Evolutionary conservation across 1,284 basidiomycete species (phyloP).

Genomic region (Ceratobasidium theobromae): DNA sequence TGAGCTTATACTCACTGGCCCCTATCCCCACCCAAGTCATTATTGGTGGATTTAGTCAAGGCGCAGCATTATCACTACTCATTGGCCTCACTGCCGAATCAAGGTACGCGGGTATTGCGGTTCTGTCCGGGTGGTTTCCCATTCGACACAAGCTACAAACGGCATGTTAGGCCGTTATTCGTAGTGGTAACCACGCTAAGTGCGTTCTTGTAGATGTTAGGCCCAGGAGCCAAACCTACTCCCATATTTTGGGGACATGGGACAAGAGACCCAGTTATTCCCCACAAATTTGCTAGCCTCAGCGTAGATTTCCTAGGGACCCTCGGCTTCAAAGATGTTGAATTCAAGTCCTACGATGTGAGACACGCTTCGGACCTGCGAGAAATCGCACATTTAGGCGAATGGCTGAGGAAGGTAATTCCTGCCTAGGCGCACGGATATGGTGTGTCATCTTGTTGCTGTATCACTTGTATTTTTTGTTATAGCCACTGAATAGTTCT

Average conservation of each 20-base stretch:
- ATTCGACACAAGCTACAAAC: slow-evolving; percentile 63
- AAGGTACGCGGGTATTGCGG: slow-evolving; percentile 70
- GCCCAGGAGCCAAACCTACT: slow-evolving; percentile 57
- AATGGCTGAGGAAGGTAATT: slow-evolving; percentile 31
- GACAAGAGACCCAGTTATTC: slow-evolving; percentile 71
- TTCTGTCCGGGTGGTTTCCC: slow-evolving; percentile 78
- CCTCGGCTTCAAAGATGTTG: slow-evolving; percentile 49
- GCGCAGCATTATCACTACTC: slow-evolving; percentile 69
- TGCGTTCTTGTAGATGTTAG: slow-evolving; percentile 53
- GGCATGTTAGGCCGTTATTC: slow-evolving; percentile 48
- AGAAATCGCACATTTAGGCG: slow-evolving; percentile 33
- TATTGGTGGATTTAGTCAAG: slow-evolving; percentile 88
- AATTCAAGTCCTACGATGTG: slow-evolving; percentile 29
- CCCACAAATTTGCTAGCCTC: slow-evolving; percentile 50
- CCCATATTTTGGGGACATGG: slow-evolving; percentile 91
- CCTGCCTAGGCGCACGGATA: too few relatives aligned
- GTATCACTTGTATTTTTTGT: not conserved
- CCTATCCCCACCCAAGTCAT: slow-evolving; percentile 52
- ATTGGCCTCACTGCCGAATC: slow-evolving; percentile 67
- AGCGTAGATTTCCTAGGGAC: slow-evolving; percentile 58
- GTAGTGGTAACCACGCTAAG: not conserved
- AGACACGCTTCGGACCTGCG: slow-evolving; percentile 29
- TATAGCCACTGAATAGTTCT: too few relatives aligned
- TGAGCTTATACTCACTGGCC: slow-evolving; percentile 11
- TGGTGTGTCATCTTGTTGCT: not conserved